Evolutionary conservation across 2,329 filamentous ascomycete species (phyloP), one percentile per base, ranked within the genome.

Genomic region (Reticulascus tulasneorum): DNA sequence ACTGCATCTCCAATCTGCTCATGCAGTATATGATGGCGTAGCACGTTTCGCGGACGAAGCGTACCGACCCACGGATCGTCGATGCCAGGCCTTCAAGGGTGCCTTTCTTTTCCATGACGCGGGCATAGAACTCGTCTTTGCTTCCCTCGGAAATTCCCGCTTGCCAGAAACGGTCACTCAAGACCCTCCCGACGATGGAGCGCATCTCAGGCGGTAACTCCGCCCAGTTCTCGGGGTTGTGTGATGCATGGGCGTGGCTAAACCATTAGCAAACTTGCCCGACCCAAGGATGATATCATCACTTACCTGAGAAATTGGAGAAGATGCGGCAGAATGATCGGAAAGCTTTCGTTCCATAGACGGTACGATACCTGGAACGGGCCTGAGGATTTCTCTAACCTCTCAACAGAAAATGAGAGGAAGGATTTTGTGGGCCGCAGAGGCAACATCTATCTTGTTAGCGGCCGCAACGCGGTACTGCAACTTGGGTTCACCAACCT

Each of bases 111-210:
- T 88, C 85, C 37, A 88, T 80, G 3, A 98, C 91, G 25, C 87
- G 79, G 21, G 88, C 86, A 59, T 96, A 97, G 57, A 98, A 98
- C 40, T 97, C 91, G 45, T 97, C 93, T 57, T 93, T 89, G 50
- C 87, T 97, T 18, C 94, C 93, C 44, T 84, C 86, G 0, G 93
- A 97, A 33, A 98, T 98, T 9, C 93, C 93, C 7, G 90, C 88
- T 67, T 98, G 93, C 93, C 93, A 98, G 59, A 98, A 98, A 17
- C 93, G 77, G 60, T 98, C 93, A 11, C 89, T 94, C 16, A 98
- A 67, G 15, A 97, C 88, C 16, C 86, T 78, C 27, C 80, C 77
- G 24, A 97, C 85, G 34, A 94, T 79, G 6, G 74, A 66, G 40
- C 82, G 82, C 70, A 94, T 83, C 26, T 94, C 87, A 9, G 69